These are phyloP conservation scores for Pachyrhizus erosus DNA, from an alignment of 306 rosid species.

Conservation along the genomic window DNA sequence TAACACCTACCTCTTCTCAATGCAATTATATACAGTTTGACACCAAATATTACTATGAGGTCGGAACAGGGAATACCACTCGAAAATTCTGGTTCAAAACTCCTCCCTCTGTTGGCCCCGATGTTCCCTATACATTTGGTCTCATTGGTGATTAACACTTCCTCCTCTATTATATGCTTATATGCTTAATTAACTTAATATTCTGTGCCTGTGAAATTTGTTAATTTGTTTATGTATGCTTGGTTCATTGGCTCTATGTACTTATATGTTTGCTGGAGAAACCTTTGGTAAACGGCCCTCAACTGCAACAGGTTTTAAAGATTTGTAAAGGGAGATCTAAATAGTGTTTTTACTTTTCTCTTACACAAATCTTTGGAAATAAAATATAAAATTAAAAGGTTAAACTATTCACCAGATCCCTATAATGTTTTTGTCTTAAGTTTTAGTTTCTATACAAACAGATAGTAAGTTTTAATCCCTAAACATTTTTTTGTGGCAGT, in stretches of 20 bases:
- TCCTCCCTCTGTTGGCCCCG: slow-evolving; percentile 77
- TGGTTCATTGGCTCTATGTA: not conserved
- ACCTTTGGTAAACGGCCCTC: not conserved
- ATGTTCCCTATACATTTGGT: slow-evolving; percentile 78
- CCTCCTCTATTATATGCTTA: not conserved
- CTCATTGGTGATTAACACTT: slow-evolving; percentile 59
- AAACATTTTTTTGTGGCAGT: no score
- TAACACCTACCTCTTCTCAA: not conserved
- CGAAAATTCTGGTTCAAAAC: slow-evolving; percentile 69
- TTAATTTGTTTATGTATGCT: not conserved
- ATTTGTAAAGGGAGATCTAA: not conserved
- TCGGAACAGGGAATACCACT: slow-evolving; percentile 61
- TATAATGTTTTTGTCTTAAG: no score
- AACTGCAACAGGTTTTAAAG: not conserved
- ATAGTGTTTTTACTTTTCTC: not conserved
- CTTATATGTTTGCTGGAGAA: not conserved
- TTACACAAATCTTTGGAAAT: not conserved
- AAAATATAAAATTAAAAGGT: not conserved
- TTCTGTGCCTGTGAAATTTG: not conserved
- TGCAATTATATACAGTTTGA: slow-evolving; percentile 55
- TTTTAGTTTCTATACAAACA: no score
- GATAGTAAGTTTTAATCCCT: no score
- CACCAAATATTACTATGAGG: slow-evolving; percentile 70
- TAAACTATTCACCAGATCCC: no score
- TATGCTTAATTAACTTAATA: not conserved